Conservation (phyloP, 345 rosid genomes). For the Barbarea vulgaris region DNA sequence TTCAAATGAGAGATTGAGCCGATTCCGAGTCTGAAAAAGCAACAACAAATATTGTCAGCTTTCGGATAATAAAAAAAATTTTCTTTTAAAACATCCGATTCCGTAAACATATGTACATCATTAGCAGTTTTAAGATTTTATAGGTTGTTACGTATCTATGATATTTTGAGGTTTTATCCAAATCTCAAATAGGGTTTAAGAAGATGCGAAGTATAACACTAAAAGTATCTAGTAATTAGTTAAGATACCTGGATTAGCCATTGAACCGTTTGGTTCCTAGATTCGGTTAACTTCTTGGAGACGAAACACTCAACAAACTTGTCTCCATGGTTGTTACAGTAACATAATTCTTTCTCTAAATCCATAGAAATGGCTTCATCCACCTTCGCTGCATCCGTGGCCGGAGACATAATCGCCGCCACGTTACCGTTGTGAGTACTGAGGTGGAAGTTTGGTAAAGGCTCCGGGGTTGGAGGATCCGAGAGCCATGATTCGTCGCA, state of each 20-base stretch:
- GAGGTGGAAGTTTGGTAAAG: neutral
- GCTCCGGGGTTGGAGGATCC: constrained; percentile 25
- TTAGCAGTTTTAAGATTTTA: neutral
- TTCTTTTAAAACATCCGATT: neutral
- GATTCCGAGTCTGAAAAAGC: neutral
- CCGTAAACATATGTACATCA: neutral
- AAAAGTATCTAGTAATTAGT: neutral
- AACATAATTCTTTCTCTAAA: constrained; percentile 35
- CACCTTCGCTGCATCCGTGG: constrained; percentile 4
- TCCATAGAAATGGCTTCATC: constrained; percentile 34
- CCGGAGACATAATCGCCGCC: constrained; percentile 1
- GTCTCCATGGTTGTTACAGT: constrained; percentile 14
- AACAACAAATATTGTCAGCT: neutral
- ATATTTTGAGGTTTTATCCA: neutral
- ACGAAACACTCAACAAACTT: constrained; percentile 29
- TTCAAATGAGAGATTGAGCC: constrained; percentile 27
- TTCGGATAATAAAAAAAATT: neutral
- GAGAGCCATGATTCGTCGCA: constrained; percentile 40
- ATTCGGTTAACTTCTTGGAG: constrained; percentile 18
- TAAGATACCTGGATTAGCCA: constrained; percentile 35
- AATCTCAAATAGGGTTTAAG: neutral
- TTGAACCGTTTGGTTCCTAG: constrained; percentile 30
- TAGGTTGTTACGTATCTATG: neutral
- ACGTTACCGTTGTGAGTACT: neutral
- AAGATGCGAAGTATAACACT: neutral